phyloP scores from a whole-genome alignment of 306 rosid species.

The Datisca glomerata region DNA sequence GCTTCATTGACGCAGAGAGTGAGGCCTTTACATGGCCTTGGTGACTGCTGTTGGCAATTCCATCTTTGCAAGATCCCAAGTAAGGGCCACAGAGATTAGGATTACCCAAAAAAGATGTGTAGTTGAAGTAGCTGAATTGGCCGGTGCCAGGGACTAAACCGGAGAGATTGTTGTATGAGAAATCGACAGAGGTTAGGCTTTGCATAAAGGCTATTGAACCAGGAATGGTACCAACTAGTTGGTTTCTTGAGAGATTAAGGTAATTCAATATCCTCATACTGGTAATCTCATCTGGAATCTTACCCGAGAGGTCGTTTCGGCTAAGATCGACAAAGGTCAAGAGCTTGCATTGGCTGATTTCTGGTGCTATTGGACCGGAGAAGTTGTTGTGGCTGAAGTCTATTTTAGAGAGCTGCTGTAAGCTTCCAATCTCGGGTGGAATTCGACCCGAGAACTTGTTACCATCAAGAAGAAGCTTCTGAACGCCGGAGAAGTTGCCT shows the following conservation, averaged over 20 bases:
- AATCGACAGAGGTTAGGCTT: slow-evolving; percentile 82
- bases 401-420: slow-evolving; percentile 73
- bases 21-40: slow-evolving; percentile 47
- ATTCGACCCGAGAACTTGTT: slow-evolving; percentile 59
- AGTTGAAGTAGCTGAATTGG: slow-evolving; percentile 85
- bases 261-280: slow-evolving; percentile 71
- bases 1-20: slow-evolving; percentile 64
- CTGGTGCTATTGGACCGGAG: slow-evolving; percentile 44
- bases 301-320: slow-evolving; percentile 60
- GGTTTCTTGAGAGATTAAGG: slow-evolving; percentile 72
- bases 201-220: slow-evolving; percentile 61
- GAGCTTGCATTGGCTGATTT: slow-evolving; percentile 69
- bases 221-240: slow-evolving; percentile 69
- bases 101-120: slow-evolving; percentile 76
- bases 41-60: slow-evolving; percentile 35
- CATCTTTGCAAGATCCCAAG: slow-evolving; percentile 71
- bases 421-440: slow-evolving; percentile 65
- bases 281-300: slow-evolving; percentile 64
- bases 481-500: slow-evolving; percentile 74
- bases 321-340: slow-evolving; percentile 77
- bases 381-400: slow-evolving; percentile 68
- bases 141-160: slow-evolving; percentile 92
- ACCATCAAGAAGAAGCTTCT: slow-evolving; percentile 80
- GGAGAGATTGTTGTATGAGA: slow-evolving; percentile 80
- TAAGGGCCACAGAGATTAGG: slow-evolving; percentile 75